phyloP scores from a whole-genome alignment of 2,329 filamentous ascomycete genomes.

The Atkinsonella texensis region DNA sequence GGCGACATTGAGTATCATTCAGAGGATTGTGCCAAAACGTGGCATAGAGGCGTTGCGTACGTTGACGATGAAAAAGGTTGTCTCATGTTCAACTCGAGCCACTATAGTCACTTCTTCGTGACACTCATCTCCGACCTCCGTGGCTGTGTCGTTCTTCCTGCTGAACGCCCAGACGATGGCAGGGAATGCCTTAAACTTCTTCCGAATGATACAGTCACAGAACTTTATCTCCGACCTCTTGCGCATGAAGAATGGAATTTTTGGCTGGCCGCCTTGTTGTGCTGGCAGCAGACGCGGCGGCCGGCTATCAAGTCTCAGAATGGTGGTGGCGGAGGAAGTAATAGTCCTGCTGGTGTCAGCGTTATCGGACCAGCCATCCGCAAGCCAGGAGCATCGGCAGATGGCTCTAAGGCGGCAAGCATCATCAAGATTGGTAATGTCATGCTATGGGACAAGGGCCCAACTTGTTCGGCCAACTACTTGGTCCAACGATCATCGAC shows the following conservation, averaged over 20 bases:
- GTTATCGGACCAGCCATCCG: slow-evolving; percentile 30
- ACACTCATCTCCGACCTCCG: slow-evolving; percentile 62
- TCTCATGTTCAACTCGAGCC: slow-evolving; percentile 62
- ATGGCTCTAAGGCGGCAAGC: slow-evolving; percentile 33
- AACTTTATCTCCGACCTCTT: slow-evolving; percentile 51
- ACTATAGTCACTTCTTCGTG: slow-evolving; percentile 50
- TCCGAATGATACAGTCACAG: slow-evolving; percentile 42
- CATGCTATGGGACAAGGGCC: slow-evolving; percentile 77
- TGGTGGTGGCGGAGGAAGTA: slow-evolving; percentile 21
- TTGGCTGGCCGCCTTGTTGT: slow-evolving; percentile 70
- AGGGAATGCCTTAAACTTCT: slow-evolving; percentile 42
- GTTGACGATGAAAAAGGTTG: slow-evolving; percentile 67
- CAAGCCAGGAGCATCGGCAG: slow-evolving; percentile 25
- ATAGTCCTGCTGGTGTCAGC: slow-evolving; percentile 16
- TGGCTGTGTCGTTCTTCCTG: slow-evolving; percentile 56
- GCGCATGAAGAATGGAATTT: slow-evolving; percentile 57
- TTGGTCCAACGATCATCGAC: slow-evolving; percentile 47
- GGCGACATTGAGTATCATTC: slow-evolving; percentile 61
- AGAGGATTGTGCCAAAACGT: slow-evolving; percentile 45
- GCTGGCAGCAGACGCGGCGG: slow-evolving; percentile 66
- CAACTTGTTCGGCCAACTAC: slow-evolving; percentile 39
- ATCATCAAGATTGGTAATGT: slow-evolving; percentile 95
- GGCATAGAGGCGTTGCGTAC: slow-evolving; percentile 61
- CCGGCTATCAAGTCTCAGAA: slow-evolving; percentile 41
- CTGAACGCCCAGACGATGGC: slow-evolving; percentile 32